Conservation (phyloP, 2,329 filamentous ascomycete species). For the Chalaropsis ovoidea region DNA sequence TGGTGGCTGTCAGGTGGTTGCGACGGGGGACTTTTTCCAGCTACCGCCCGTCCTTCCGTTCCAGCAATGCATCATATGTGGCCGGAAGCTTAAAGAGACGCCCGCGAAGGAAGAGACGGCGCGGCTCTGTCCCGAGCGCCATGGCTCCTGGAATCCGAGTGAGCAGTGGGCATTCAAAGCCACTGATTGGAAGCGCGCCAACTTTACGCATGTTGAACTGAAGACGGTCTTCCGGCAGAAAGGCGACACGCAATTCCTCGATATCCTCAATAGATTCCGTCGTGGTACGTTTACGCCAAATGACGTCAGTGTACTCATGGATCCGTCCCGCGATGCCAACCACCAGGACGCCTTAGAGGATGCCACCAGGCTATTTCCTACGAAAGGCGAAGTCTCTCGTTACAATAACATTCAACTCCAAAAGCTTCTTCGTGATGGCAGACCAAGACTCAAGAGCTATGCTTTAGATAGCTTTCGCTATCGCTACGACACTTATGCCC, state of each 20-base stretch:
- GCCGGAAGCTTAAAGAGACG: background rate
- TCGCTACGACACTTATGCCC: background rate
- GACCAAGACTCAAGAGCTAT: background rate
- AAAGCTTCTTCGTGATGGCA: background rate
- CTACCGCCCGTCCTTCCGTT: conserved; percentile 7
- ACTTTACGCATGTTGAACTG: background rate
- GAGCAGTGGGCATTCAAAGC: background rate
- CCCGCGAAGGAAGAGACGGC: background rate
- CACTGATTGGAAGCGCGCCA: background rate
- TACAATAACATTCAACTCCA: background rate
- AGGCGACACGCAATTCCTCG: background rate
- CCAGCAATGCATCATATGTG: background rate
- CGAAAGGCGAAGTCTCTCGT: background rate
- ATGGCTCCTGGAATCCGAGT: background rate
- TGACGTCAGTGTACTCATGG: background rate
- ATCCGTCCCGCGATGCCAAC: background rate
- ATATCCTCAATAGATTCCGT: background rate
- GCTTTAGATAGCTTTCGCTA: background rate
- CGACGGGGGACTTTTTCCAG: conserved; percentile 6
- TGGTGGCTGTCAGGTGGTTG: conserved; percentile 5
- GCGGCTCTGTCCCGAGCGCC: background rate
- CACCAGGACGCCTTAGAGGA: background rate
- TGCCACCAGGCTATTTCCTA: background rate
- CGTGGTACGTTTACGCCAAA: background rate
- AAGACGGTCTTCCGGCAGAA: background rate